Conservation (phyloP, 2,329 filamentous ascomycete species). For the Xylaria sp. region DNA sequence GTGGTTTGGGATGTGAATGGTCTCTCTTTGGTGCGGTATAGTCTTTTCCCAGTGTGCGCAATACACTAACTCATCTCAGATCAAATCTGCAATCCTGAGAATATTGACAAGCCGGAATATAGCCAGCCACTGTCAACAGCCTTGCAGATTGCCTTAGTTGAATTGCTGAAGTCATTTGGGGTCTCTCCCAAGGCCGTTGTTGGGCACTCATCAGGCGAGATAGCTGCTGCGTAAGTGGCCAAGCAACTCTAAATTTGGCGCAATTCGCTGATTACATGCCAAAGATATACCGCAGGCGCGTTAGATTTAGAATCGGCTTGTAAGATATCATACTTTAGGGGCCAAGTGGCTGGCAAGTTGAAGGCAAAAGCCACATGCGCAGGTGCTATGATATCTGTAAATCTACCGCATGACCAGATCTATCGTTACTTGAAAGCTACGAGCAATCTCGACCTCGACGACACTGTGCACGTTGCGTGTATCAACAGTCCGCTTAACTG, state of each 20-base stretch:
- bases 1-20: not conserved
- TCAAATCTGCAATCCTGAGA: slow-evolving; percentile 34
- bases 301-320: slow-evolving; percentile 17
- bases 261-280: not conserved
- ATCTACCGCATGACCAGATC: not conserved
- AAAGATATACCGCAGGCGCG: slow-evolving; percentile 21
- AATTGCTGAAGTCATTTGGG: slow-evolving; percentile 3
- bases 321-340: slow-evolving; percentile 19
- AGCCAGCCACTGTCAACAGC: slow-evolving; percentile 23
- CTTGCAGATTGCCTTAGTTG: slow-evolving; percentile 15
- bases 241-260: not conserved
- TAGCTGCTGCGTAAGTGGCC: slow-evolving; percentile 38
- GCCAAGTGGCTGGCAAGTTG: not conserved
- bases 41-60: not conserved
- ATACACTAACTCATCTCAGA: slow-evolving; percentile 37
- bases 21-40: not conserved
- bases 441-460: not conserved
- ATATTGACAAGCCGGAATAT: not conserved
- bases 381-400: slow-evolving; percentile 15
- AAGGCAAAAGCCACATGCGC: slow-evolving; percentile 20
- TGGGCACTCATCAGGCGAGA: slow-evolving; percentile 29
- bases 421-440: not conserved
- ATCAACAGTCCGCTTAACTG: slow-evolving; percentile 9
- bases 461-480: slow-evolving; percentile 2
- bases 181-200: slow-evolving; percentile 11